Percentiles rank a stretch among this genome's conserved stretches.
Conservation (phyloP, 495 filamentous ascomycete species). For the Penicillium turbatum region DNA sequence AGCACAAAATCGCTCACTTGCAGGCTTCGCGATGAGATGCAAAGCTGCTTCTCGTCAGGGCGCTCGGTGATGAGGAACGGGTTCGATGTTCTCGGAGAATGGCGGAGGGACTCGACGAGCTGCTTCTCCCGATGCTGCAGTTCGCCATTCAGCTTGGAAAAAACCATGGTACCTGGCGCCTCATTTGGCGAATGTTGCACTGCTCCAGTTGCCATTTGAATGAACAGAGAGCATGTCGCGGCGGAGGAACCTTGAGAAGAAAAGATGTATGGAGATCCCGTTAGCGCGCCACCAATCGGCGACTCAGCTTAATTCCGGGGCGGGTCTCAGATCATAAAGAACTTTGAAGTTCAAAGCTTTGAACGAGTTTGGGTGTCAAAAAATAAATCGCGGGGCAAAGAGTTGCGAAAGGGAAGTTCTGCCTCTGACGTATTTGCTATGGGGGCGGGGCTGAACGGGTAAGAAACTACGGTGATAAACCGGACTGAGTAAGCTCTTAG, state of each 20-base stretch:
- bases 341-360: slow-evolving; percentile 11
- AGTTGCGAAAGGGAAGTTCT: slow-evolving; percentile 18
- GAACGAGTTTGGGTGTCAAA: neutral
- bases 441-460: slow-evolving; percentile 23
- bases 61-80: slow-evolving; percentile 52
- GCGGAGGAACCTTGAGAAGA: slow-evolving; percentile 12
- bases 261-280: slow-evolving; percentile 21
- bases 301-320: slow-evolving; percentile 14
- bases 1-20: slow-evolving; percentile 73
- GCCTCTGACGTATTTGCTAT: slow-evolving; percentile 28
- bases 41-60: slow-evolving; percentile 55
- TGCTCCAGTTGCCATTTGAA: slow-evolving; percentile 44
- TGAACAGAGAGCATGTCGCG: slow-evolving; percentile 34
- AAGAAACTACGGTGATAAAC: slow-evolving; percentile 27
- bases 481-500: slow-evolving; percentile 20
- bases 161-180: slow-evolving; percentile 26
- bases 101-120: slow-evolving; percentile 41
- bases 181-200: slow-evolving; percentile 41
- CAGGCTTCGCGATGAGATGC: slow-evolving; percentile 51
- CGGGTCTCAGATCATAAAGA: slow-evolving; percentile 13
- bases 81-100: slow-evolving; percentile 41
- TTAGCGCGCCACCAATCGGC: slow-evolving; percentile 28
- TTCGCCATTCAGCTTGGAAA: slow-evolving; percentile 19
- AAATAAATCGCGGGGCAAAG: slow-evolving; percentile 18
- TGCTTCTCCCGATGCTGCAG: slow-evolving; percentile 50